phyloP scores from a whole-genome alignment of 768 basidiomycete species.

The Suillus placidus region DNA sequence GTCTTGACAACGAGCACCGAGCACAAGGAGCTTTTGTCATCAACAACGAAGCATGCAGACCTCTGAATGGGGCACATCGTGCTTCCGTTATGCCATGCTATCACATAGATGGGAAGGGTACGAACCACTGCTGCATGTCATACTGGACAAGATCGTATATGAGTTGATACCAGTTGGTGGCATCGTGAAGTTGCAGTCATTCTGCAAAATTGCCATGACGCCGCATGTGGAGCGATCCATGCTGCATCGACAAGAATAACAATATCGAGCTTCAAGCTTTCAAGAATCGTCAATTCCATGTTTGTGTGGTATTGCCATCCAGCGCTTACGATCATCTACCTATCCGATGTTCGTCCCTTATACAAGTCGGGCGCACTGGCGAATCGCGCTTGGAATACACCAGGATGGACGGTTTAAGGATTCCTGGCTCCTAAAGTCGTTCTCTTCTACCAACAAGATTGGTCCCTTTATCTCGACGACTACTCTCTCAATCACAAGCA shows the following conservation, averaged over 20 bases:
- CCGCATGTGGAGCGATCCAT: too few species aligned
- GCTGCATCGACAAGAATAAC: background rate
- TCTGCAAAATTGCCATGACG: background rate
- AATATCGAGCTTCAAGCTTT: background rate
- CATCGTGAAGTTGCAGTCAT: background rate
- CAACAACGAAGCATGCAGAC: background rate
- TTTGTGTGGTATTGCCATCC: background rate
- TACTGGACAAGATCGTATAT: background rate
- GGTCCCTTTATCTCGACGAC: background rate
- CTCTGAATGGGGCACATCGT: background rate
- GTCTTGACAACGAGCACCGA: background rate
- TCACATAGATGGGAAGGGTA: background rate
- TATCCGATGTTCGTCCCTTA: too few species aligned
- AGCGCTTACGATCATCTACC: too few species aligned
- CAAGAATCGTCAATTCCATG: background rate
- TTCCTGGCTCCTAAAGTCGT: too few species aligned
- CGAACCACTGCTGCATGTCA: background rate
- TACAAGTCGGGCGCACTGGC: background rate
- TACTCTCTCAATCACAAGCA: background rate
- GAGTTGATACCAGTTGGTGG: background rate
- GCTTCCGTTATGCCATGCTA: background rate
- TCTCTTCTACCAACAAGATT: background rate
- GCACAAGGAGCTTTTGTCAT: background rate
- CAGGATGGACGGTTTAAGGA: background rate
- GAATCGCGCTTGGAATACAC: background rate